Conservation (phyloP, 2,329 filamentous ascomycete genomes). For the Leptographium flavum region DNA sequence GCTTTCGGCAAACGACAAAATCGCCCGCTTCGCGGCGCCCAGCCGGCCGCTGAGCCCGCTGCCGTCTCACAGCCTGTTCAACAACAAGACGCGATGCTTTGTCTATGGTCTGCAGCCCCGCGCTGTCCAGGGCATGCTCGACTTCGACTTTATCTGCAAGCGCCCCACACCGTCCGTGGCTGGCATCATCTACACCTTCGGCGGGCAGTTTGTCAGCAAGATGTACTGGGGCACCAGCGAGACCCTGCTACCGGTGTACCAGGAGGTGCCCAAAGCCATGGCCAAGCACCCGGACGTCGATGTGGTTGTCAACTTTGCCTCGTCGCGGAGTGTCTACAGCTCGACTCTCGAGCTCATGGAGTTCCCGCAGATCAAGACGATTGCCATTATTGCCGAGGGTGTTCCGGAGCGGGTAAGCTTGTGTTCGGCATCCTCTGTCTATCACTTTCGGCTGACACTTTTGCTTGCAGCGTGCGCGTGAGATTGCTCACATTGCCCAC, state of each 20-base stretch:
- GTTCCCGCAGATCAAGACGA: conserved; percentile 91
- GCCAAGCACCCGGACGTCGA: conserved; percentile 96
- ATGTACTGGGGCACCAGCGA: conserved; percentile 99
- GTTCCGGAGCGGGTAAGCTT: conserved; percentile 82
- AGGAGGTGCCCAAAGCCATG: conserved; percentile 82
- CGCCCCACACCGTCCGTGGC: conserved; percentile 89
- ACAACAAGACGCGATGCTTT: conserved; percentile 99
- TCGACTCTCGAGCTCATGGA: conserved; percentile 99
- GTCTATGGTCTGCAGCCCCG: conserved; percentile 98
- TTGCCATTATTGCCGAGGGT: conserved; percentile 98
- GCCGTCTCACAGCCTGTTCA: conserved; percentile 84
- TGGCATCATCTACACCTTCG: conserved; percentile 99
- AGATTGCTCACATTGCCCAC: conserved; percentile 90
- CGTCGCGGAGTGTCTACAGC: conserved; percentile 94
- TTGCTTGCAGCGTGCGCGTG: conserved; percentile 59
- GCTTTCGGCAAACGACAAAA: conserved; percentile 90
- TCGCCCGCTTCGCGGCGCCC: conserved; percentile 86
- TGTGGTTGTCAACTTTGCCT: conserved; percentile 98
- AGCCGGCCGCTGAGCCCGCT: conserved; percentile 85
- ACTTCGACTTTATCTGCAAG: conserved; percentile 99
- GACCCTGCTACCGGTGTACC: conserved; percentile 96
- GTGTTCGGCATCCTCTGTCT: neutral
- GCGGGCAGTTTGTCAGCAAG: conserved; percentile 99
- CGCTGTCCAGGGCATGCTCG: conserved; percentile 84
- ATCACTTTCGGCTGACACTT: conserved; percentile 13